Evolutionary conservation across 116 monocot species (phyloP).

Genomic region (Cymodocea nodosa): DNA sequence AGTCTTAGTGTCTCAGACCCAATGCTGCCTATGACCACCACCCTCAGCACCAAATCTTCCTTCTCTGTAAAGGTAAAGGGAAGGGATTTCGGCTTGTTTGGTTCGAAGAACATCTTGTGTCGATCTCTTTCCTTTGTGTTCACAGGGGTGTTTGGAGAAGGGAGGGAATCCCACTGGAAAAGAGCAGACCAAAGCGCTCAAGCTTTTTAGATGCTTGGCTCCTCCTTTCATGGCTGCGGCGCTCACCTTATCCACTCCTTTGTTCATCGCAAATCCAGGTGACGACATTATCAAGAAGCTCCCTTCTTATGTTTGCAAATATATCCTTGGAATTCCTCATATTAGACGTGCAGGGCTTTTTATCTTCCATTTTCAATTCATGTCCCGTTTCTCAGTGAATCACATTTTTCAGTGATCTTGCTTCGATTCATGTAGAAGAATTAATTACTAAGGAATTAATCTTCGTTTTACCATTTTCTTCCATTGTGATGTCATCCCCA

Average conservation of each 20-base stretch:
- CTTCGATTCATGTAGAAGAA: too few species aligned
- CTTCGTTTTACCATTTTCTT: too few species aligned
- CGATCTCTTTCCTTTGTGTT: too few species aligned
- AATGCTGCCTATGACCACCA: not conserved
- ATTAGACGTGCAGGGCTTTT: not conserved
- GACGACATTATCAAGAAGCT: not conserved
- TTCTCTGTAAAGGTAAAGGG: not conserved
- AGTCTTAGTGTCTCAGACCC: too few species aligned
- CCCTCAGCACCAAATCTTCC: not conserved
- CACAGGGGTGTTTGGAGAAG: too few species aligned
- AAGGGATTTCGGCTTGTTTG: not conserved
- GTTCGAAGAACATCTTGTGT: not conserved
- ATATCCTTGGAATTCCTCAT: not conserved
- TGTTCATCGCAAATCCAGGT: conserved; percentile 16
- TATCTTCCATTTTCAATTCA: not conserved
- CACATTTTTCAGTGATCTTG: too few species aligned
- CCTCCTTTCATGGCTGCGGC: conserved; percentile 10
- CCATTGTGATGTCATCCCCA: too few species aligned
- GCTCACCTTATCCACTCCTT: conserved; percentile 20
- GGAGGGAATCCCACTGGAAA: too few species aligned
- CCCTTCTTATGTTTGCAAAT: not conserved
- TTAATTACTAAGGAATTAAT: too few species aligned
- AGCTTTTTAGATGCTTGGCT: not conserved
- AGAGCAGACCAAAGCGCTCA: too few species aligned
- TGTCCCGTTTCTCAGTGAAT: too few species aligned